Conservation (phyloP, 371 early-diverging fungal genomes). For the Rhizomucor pusillus region DNA sequence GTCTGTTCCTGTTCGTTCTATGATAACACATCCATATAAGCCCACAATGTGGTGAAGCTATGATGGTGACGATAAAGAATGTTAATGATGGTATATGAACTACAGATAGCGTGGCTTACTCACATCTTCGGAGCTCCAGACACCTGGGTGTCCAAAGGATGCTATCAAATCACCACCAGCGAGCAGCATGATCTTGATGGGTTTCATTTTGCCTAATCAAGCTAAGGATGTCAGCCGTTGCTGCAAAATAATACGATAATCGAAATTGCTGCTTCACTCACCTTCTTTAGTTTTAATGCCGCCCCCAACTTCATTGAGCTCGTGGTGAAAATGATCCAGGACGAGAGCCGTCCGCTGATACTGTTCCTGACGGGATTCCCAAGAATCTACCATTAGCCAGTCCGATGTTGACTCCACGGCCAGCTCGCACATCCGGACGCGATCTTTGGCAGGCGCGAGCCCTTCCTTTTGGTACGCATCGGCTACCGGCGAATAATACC, state of each 20-base stretch:
- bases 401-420: slow-evolving; percentile 78
- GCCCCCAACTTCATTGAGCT: slow-evolving; percentile 71
- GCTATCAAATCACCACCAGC: slow-evolving; percentile 98
- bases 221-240: not conserved
- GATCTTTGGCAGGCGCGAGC: slow-evolving; percentile 79
- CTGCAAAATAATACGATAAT: too few species aligned
- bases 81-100: slow-evolving; percentile 5
- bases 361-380: slow-evolving; percentile 83
- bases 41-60: slow-evolving; percentile 93
- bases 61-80: not conserved
- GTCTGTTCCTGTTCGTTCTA: slow-evolving; percentile 94
- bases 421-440: slow-evolving; percentile 91
- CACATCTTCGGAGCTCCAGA: slow-evolving; percentile 93
- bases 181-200: slow-evolving; percentile 83
- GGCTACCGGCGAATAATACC: slow-evolving; percentile 95
- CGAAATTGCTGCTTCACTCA: too few species aligned
- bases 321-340: slow-evolving; percentile 90
- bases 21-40: slow-evolving; percentile 90
- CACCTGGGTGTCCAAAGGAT: slow-evolving; percentile 87
- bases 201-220: slow-evolving; percentile 4
- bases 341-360: slow-evolving; percentile 92
- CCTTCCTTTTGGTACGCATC: slow-evolving; percentile 93
- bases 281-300: slow-evolving; percentile 51
- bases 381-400: slow-evolving; percentile 96
- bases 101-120: slow-evolving; percentile 26